Base-by-base conservation (phyloP, 2,329 filamentous ascomycete genomes). In the Neocatenulostroma microsporum region DNA sequence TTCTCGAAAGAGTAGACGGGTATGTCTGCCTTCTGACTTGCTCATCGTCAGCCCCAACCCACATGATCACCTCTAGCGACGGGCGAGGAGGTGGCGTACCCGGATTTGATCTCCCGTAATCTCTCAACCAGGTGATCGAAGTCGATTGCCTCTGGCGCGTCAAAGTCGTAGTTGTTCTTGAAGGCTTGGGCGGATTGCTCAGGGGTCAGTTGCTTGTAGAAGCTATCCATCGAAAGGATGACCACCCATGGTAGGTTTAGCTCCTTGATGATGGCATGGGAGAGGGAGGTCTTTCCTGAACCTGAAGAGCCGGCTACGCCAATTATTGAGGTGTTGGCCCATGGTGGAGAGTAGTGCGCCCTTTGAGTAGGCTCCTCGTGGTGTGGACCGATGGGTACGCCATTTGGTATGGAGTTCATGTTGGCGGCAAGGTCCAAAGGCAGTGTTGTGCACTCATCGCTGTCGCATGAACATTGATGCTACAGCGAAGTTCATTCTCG, bases 141-240 rank as follows among this genome's bases (percentile, higher is more conserved):
- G 60, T 98, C 91, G 54, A 96, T 85, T 4, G 91, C 88, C 62
- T 88, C 78, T 11, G 91, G 91, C 7, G 88, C 80, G 60, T 98
- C 91, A 64, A 98, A 95, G 58, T 98, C 91, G 62, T 84, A 94
- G 57, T 96, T 86, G 57, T 94, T 95, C 41, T 68, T 67, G 62
- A 95, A 94, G 1, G 91, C 91, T 51, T 77, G 74, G 47, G 69
- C 76, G 35, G 85, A 89, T 56, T 91, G 72, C 55, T 88, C 87
- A 2, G 79, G 71, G 13, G 77, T 82, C 50, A 98, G 67, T 13
- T 81, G 82, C 64, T 95, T 96, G 67, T 98, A 98, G 63, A 94
- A 98, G 10, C 89, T 95, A 63, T 98, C 91, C 82, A 98, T 96
- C 27, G 88, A 94, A 52, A 98, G 65, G 62, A 98, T 95, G 33